Conservation (phyloP, 371 early-diverging fungal genomes). For the Mortierella sp. region DNA sequence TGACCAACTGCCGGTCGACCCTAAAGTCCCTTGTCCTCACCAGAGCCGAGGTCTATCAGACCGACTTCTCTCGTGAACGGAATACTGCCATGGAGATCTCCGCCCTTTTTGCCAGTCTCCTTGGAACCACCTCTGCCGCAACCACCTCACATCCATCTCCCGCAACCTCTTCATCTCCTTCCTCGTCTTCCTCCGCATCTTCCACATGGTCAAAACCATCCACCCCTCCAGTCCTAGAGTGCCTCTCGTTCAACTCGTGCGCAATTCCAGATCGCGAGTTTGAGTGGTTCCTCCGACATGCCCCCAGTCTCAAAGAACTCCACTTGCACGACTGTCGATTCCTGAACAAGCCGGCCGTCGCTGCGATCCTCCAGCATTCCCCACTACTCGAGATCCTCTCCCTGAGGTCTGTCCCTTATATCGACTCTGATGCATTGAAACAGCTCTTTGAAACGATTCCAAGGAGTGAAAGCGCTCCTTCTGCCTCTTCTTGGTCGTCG, state of each 20-base stretch:
- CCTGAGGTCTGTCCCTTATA: slow-evolving; percentile 29
- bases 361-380: slow-evolving; percentile 31
- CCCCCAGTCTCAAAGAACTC: slow-evolving; percentile 33
- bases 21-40: slow-evolving; percentile 35
- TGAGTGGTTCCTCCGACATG: slow-evolving; percentile 22
- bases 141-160: slow-evolving; percentile 13
- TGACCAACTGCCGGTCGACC: slow-evolving; percentile 30
- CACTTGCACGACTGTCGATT: slow-evolving; percentile 31
- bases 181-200: slow-evolving; percentile 18
- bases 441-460: slow-evolving; percentile 25
- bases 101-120: slow-evolving; percentile 31
- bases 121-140: slow-evolving; percentile 11
- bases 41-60: slow-evolving; percentile 29
- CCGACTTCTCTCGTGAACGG: slow-evolving; percentile 19
- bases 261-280: slow-evolving; percentile 32
- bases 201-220: slow-evolving; percentile 15
- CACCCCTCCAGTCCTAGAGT: slow-evolving; percentile 21
- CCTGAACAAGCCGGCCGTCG: slow-evolving; percentile 15
- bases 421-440: slow-evolving; percentile 15
- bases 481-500: neutral
- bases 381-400: slow-evolving; percentile 41
- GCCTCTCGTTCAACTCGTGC: slow-evolving; percentile 33
- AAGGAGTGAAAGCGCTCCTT: neutral
- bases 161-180: slow-evolving; percentile 16
- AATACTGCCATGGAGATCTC: slow-evolving; percentile 20